Conservation (phyloP, 768 basidiomycete species). For the Mycena floridula region DNA sequence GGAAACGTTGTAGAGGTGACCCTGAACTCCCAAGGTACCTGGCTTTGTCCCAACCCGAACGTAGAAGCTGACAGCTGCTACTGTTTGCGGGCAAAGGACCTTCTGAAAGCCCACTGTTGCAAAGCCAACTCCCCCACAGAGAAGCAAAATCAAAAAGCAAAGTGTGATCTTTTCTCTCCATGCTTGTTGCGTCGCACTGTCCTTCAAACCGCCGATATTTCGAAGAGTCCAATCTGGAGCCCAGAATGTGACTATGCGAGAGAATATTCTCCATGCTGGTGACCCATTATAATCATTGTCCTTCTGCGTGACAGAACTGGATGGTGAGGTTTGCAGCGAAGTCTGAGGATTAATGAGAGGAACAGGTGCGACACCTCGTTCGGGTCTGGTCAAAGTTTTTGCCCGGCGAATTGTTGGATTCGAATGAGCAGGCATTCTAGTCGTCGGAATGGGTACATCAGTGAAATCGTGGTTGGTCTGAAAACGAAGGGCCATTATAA, state of each 20-base stretch:
- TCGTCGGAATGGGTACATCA: slow-evolving; percentile 67
- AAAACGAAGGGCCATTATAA: slow-evolving; percentile 50
- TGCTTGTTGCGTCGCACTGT: slow-evolving; percentile 74
- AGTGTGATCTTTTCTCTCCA: slow-evolving; percentile 98
- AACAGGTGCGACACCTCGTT: slow-evolving; percentile 88
- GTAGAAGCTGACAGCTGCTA: slow-evolving; percentile 37
- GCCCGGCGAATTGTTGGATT: slow-evolving; percentile 72
- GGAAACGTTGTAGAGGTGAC: slow-evolving; percentile 71
- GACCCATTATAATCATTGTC: slow-evolving; percentile 32
- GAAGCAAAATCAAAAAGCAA: slow-evolving; percentile 75
- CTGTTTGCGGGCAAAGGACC: slow-evolving; percentile 75
- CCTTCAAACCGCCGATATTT: slow-evolving; percentile 74
- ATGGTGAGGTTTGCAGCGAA: slow-evolving; percentile 28
- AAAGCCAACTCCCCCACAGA: slow-evolving; percentile 84
- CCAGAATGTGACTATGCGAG: slow-evolving; percentile 83
- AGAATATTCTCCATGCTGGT: slow-evolving; percentile 78
- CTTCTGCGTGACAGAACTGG: slow-evolving; percentile 16
- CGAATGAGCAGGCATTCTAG: slow-evolving; percentile 44
- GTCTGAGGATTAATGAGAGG: slow-evolving; percentile 87
- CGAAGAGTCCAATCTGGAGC: slow-evolving; percentile 74
- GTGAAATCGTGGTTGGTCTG: slow-evolving; percentile 44
- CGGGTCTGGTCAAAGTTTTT: slow-evolving; percentile 95
- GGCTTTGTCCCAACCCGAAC: slow-evolving; percentile 47
- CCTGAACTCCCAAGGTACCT: slow-evolving; percentile 72
- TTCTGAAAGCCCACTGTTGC: slow-evolving; percentile 91